Conservation (phyloP, 148 eudicot species). For the Silene uniflora region DNA sequence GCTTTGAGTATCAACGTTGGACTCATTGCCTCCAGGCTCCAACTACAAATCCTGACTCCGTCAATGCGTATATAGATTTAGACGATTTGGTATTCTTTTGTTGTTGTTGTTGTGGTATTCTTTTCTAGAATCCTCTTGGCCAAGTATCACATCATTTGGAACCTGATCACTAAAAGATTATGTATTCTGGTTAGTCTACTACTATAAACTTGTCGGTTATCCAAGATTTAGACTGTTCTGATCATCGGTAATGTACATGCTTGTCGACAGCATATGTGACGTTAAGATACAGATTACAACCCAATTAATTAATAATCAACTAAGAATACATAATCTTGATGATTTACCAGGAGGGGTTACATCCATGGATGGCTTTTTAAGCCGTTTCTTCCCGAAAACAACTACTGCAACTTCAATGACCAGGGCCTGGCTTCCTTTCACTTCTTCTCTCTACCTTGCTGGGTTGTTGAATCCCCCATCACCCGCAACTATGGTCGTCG, state of each 20-base stretch:
- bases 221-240: not conserved
- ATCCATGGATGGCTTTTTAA: slow-evolving; percentile 80
- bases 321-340: not conserved
- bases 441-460: slow-evolving; percentile 83
- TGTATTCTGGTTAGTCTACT: too few relatives aligned
- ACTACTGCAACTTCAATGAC: slow-evolving; percentile 87
- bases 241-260: too few relatives aligned
- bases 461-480: slow-evolving; percentile 65
- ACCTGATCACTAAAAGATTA: too few relatives aligned
- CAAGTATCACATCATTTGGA: too few relatives aligned
- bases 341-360: slow-evolving; percentile 63
- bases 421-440: slow-evolving; percentile 82
- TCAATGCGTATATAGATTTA: too few relatives aligned
- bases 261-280: not conserved
- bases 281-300: not conserved
- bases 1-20: too few relatives aligned
- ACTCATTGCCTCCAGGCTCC: too few relatives aligned
- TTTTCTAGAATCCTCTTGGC: too few relatives aligned
- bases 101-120: too few relatives aligned
- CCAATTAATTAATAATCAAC: not conserved
- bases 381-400: slow-evolving; percentile 71
- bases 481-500: slow-evolving; percentile 68
- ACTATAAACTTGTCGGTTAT: too few relatives aligned
- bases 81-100: too few relatives aligned
- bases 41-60: too few relatives aligned